These are phyloP conservation scores for Goffeauzyma gilvescens DNA, from an alignment of 768 basidiomycete species.

Conservation along the genomic window DNA sequence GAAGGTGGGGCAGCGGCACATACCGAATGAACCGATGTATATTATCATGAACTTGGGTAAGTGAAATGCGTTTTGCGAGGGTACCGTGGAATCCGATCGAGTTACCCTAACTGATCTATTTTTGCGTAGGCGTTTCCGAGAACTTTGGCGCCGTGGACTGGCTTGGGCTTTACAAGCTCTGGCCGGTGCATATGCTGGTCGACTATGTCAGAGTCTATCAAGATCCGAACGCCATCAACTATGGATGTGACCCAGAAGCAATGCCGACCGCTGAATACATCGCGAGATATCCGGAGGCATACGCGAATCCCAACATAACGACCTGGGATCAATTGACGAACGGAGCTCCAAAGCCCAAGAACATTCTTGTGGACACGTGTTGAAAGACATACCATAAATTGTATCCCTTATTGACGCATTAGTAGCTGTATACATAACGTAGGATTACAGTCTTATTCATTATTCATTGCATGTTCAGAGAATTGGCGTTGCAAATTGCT, in stretches of 20 bases:
- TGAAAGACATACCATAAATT: no score
- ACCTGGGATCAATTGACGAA: slow-evolving; percentile 11
- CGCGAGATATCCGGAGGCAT: slow-evolving; percentile 35
- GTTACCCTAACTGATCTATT: neutral
- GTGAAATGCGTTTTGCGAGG: neutral
- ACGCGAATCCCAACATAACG: slow-evolving; percentile 24
- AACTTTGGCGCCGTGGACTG: slow-evolving; percentile 57
- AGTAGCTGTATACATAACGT: no score
- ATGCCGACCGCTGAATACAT: slow-evolving; percentile 63
- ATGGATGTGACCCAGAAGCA: slow-evolving; percentile 63
- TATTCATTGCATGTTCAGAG: no score
- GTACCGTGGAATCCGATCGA: neutral
- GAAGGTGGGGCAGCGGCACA: slow-evolving; percentile 48
- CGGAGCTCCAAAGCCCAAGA: slow-evolving; percentile 7
- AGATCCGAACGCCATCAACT: slow-evolving; percentile 37
- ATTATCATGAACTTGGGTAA: slow-evolving; percentile 19
- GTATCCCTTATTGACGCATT: no score
- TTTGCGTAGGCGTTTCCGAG: slow-evolving; percentile 63
- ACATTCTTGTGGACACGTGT: no score
- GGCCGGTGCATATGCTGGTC: slow-evolving; percentile 43
- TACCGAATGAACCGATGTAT: slow-evolving; percentile 64
- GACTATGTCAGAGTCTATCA: slow-evolving; percentile 56
- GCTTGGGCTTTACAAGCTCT: slow-evolving; percentile 8
- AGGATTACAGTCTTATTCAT: no score
- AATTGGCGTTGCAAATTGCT: no score